phyloP scores from a whole-genome alignment of 1,284 basidiomycete species.

The Ganoderma multipileum region DNA sequence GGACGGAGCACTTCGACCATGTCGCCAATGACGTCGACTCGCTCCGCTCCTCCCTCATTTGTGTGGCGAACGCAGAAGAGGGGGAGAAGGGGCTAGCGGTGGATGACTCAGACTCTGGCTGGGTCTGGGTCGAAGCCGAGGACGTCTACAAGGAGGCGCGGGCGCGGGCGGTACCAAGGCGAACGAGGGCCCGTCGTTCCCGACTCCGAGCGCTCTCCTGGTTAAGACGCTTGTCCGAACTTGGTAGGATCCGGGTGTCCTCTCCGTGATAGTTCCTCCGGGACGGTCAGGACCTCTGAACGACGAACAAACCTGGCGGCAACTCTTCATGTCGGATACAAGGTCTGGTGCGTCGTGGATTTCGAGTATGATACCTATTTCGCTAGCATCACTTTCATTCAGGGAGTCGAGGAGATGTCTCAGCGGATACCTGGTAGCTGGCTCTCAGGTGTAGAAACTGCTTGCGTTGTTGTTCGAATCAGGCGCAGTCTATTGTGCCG shows the following conservation, averaged over 20 bases:
- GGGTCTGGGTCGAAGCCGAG: neutral
- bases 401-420: no score
- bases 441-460: no score
- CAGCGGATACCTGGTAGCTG: no score
- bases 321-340: no score
- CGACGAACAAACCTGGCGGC: no score
- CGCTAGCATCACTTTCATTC: no score
- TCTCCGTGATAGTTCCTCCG: neutral
- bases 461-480: no score
- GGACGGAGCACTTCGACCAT: no score
- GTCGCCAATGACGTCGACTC: neutral
- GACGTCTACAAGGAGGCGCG: neutral
- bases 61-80: neutral
- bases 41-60: neutral
- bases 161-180: neutral
- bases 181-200: neutral
- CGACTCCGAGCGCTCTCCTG: neutral
- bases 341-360: no score
- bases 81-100: neutral
- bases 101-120: neutral
- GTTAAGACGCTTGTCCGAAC: neutral
- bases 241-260: neutral
- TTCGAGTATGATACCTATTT: no score
- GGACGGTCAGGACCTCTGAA: no score
- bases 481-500: no score